Evolutionary conservation across 2,329 filamentous ascomycete genomes (phyloP).

Genomic region (Pseudonectria foliicola): DNA sequence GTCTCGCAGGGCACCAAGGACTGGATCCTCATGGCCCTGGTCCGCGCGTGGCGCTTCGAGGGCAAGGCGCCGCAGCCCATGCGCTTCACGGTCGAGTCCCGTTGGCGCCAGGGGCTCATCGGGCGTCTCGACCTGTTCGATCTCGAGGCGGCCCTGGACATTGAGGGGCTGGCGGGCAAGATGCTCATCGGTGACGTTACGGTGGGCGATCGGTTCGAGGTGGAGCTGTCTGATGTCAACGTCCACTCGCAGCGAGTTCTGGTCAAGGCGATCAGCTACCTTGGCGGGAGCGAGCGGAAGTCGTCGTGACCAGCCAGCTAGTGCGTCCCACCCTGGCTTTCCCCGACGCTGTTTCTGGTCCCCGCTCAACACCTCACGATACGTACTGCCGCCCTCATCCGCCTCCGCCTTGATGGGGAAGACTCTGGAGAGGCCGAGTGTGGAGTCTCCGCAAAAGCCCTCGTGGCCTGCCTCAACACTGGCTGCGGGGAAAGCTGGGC

Average conservation of each 20-base stretch:
- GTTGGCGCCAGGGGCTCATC: slow-evolving; percentile 27
- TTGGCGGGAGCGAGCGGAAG: slow-evolving; percentile 4
- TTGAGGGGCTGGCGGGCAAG: slow-evolving; percentile 31
- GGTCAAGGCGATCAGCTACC: slow-evolving; percentile 37
- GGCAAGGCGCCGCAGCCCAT: slow-evolving; percentile 40
- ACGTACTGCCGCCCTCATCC: too few relatives aligned
- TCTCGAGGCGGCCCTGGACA: slow-evolving; percentile 34
- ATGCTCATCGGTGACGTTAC: slow-evolving; percentile 35
- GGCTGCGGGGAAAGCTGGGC: too few relatives aligned
- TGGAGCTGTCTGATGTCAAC: slow-evolving; percentile 48
- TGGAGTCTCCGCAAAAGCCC: too few relatives aligned
- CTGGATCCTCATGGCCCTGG: slow-evolving; percentile 53
- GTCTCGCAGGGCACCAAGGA: slow-evolving; percentile 39
- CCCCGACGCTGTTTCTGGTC: too few relatives aligned
- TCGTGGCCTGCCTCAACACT: too few relatives aligned
- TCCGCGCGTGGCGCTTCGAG: slow-evolving; percentile 54
- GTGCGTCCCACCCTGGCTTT: too few relatives aligned
- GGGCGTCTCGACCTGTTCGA: slow-evolving; percentile 47
- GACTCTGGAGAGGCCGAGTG: too few relatives aligned
- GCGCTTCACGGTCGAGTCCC: slow-evolving; percentile 37
- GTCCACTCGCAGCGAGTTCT: slow-evolving; percentile 38
- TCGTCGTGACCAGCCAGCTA: background rate
- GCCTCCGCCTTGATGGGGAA: too few relatives aligned
- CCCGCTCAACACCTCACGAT: too few relatives aligned
- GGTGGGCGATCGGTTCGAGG: slow-evolving; percentile 47